Percentiles rank a stretch among this genome's conserved stretches.
Conservation (phyloP, 106 monocot genomes). For the Dendrobium nobile region DNA sequence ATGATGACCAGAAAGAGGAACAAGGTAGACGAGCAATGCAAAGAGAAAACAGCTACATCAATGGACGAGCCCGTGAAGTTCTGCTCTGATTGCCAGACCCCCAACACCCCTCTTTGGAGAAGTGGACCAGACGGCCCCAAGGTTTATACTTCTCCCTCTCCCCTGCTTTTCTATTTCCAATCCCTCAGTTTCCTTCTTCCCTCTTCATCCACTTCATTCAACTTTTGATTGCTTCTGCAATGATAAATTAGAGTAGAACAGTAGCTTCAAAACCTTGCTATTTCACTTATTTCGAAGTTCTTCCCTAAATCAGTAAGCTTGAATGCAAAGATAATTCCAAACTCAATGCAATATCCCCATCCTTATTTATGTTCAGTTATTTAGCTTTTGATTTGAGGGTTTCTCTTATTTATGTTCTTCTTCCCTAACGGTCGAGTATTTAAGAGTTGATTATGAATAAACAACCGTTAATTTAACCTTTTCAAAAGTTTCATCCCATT, state of each 20-base stretch:
- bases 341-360: no score
- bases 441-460: not conserved
- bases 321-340: not conserved
- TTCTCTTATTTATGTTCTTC: no score
- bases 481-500: not conserved
- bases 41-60: not conserved
- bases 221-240: no score
- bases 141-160: not conserved
- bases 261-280: not conserved
- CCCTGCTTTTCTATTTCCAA: not conserved
- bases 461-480: not conserved
- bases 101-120: slow-evolving; percentile 3
- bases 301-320: not conserved
- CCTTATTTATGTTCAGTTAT: no score
- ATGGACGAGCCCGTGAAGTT: not conserved
- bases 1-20: not conserved
- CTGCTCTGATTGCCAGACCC: not conserved
- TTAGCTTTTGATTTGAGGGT: no score
- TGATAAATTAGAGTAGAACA: no score
- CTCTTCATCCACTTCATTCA: not conserved
- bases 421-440: not conserved
- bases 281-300: not conserved
- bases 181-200: not conserved
- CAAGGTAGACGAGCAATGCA: not conserved
- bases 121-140: slow-evolving; percentile 4